A percentile compares a stretch with the other conserved stretches of the same genome.
Evolutionary conservation across 441 rosid genomes (phyloP).

Genomic region (Eutrema salsugineum): DNA sequence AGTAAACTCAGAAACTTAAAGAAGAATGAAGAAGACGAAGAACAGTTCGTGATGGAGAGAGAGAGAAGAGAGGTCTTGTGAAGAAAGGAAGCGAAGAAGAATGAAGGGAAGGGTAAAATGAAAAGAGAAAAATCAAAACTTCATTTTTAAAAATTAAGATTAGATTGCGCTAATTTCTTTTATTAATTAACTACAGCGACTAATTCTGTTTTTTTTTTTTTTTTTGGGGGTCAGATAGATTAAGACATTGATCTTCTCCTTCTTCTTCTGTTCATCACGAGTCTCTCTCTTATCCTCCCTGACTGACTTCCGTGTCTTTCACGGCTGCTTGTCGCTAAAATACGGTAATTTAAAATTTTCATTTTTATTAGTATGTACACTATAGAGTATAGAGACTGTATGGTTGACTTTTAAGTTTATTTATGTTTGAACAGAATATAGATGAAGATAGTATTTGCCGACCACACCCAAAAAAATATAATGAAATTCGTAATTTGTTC

Average conservation of each 20-base stretch:
- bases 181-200: not conserved
- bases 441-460: constrained; percentile 11
- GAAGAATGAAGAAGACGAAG: not conserved
- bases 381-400: not conserved
- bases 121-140: not conserved
- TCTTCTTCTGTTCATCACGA: constrained; percentile 16
- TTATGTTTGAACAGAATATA: constrained; percentile 15
- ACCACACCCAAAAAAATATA: not conserved
- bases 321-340: constrained; percentile 17
- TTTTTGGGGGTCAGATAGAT: not conserved
- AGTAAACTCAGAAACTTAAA: not conserved
- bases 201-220: not conserved
- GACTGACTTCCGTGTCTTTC: constrained; percentile 20
- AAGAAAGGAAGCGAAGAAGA: constrained; percentile 10
- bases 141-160: not conserved
- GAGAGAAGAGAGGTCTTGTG: constrained; percentile 26
- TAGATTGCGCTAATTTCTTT: not conserved
- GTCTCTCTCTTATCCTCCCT: not conserved
- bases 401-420: constrained; percentile 15
- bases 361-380: too few species aligned
- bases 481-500: not conserved
- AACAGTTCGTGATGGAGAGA: constrained; percentile 18
- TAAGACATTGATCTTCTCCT: constrained; percentile 32
- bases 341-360: constrained; percentile 4
- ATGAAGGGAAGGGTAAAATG: constrained; percentile 14